Base-by-base conservation (phyloP, 106 monocot species). In the Dendrobium catenatum region DNA sequence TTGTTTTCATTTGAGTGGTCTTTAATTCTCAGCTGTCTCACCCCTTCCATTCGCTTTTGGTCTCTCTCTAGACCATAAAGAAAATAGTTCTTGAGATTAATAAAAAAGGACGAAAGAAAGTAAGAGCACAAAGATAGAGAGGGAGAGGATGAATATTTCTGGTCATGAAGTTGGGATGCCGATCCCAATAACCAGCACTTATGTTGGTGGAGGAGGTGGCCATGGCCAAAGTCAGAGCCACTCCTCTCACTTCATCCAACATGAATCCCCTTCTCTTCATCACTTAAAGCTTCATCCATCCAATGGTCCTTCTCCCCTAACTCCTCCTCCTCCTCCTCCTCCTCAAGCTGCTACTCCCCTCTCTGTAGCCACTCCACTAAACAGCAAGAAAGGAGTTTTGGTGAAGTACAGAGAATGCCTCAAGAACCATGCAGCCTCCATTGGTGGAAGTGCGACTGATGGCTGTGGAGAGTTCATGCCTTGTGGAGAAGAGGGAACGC, bases 381-480 rank as follows among this genome's bases (percentile, higher is more conserved):
- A 31, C 79, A 78, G 7, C 76, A 76, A 80, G 42, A 73, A 70
- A 42, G 79, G 22, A 29, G 58, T 22, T 44, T 77, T 18, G 82
- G 88, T 85, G 68, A 92, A 83, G 84, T 92, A 92, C 82, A 77
- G 79, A 27, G 92, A 92, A 82, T 92, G 92, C 82, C 84, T 92
- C 47, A 92, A 92, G 79, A 92, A 92, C 85, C 92, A 92, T 59
- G 92, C 92, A 47, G 89, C 88, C 49, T 78, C 86, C 85, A 88
- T 92, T 68, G 92, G 92, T 9, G 89, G 89, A 11, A 84, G 77
- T 44, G 92, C 92, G 15, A 76, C 75, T 8, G 92, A 92, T 77
- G 92, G 92, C 8, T 92, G 92, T 79, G 92, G 92, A 40, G 92
- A 92, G 88, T 92, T 92, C 92, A 92, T 92, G 92, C 89, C 92